Percentiles rank a stretch among this genome's conserved stretches.
Evolutionary conservation across 306 rosid genomes (phyloP).

Genomic region (Vigna hirtella): DNA sequence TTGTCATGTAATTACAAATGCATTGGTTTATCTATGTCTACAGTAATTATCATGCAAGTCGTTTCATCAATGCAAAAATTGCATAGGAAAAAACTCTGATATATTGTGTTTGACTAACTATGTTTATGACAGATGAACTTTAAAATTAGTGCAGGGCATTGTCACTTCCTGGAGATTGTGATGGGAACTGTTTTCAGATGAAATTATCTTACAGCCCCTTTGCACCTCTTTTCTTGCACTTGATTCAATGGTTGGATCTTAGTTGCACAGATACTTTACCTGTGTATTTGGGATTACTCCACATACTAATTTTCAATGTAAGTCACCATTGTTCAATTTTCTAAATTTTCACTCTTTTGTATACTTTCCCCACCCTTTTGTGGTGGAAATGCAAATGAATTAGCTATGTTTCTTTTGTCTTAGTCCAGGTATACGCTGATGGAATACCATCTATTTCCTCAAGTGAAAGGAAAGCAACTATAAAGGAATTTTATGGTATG

Average conservation of each 20-base stretch:
- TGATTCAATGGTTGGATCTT: constrained; percentile 80
- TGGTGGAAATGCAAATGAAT: constrained; percentile 26
- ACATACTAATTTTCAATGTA: constrained; percentile 69
- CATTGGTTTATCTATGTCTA: neutral
- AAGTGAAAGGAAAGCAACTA: constrained; percentile 65
- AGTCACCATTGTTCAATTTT: neutral
- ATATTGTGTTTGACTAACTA: neutral
- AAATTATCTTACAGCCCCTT: constrained; percentile 75
- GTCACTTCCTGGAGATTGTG: constrained; percentile 61
- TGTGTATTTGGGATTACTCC: constrained; percentile 68
- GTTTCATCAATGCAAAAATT: neutral
- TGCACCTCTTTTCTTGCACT: constrained; percentile 67
- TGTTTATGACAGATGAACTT: neutral
- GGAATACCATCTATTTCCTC: constrained; percentile 73
- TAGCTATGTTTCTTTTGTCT: constrained; percentile 29
- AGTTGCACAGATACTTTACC: constrained; percentile 73
- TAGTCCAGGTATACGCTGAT: constrained; percentile 66
- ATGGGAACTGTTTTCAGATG: constrained; percentile 70
- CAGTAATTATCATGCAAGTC: neutral
- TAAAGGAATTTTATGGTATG: constrained; percentile 74
- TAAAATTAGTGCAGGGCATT: constrained; percentile 64
- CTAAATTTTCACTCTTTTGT: neutral
- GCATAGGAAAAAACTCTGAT: neutral
- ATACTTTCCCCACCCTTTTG: neutral
- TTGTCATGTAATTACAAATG: too few species aligned